Evolutionary conservation across 169 alveolate genomes (phyloP).

Genomic region (Eimeria necatrix): DNA sequence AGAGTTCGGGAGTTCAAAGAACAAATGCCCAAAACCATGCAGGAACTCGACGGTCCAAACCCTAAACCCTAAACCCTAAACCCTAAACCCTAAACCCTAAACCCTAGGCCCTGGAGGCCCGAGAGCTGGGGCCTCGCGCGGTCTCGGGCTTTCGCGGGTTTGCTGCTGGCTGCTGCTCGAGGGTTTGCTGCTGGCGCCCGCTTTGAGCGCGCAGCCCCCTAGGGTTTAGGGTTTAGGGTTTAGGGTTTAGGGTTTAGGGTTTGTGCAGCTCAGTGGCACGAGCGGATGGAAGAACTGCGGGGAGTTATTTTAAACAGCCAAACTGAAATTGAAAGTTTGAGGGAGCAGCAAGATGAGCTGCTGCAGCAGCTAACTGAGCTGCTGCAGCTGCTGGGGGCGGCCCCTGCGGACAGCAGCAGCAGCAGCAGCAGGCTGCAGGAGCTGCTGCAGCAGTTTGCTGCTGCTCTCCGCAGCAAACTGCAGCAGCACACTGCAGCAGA

Average conservation of each 20-base stretch:
- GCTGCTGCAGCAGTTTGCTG: background rate
- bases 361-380: background rate
- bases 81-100: conserved; percentile 10
- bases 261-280: conserved; percentile 43
- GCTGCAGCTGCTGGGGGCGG: background rate
- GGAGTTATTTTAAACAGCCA: background rate
- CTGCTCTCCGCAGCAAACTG: background rate
- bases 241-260: conserved; percentile 17
- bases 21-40: conserved; percentile 58
- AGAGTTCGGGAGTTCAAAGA: conserved; percentile 39
- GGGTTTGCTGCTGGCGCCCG: too few relatives aligned
- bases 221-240: background rate
- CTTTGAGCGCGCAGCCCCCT: too few relatives aligned
- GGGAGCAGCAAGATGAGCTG: conserved; percentile 23
- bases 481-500: background rate
- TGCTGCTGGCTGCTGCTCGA: too few relatives aligned
- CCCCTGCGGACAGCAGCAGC: background rate
- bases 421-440: background rate
- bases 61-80: background rate
- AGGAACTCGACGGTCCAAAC: conserved; percentile 66
- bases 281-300: conserved; percentile 29
- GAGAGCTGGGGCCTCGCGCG: too few relatives aligned
- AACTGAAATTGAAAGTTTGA: background rate
- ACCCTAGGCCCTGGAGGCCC: too few relatives aligned
- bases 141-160: too few relatives aligned